Base-by-base conservation (phyloP, 1,139 yeast genomes). In the Meyerozyma guilliermondii region DNA sequence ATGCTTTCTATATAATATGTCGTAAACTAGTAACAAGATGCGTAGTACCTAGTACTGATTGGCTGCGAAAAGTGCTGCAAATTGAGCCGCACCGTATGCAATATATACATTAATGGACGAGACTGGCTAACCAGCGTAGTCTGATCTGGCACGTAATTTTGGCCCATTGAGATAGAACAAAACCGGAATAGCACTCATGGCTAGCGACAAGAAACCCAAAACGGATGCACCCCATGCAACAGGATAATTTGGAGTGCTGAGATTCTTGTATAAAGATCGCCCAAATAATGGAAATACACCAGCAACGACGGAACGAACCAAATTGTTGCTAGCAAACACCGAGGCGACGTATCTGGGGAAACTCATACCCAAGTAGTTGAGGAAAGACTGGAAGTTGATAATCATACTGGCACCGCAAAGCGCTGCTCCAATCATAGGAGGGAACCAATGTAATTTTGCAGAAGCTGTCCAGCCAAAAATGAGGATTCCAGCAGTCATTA, bases 161-260 rank as follows among this genome's bases (percentile, higher is more conserved):
- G 65, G 62, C 20, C 68, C 68, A 34, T 60, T 55, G 30, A 52
- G 35, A 40, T 57, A 58, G 44, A 63, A 61, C 29, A 77, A 55
- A 50, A 80, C 76, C 1, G 94, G 92, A 43, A 83, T 81, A 1
- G 86, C 84, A 41, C 82, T 70, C 77, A 85, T 69, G 0, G 65
- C 73, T 7, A 78, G 46, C 0, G 82, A 69, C 29, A 82, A 56
- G 53, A 81, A 76, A 0, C 78, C 88, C 41, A 83, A 58, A 2
- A 82, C 46, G 27, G 76, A 68, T 3, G 78, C 65, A 4, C 87
- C 91, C 88, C 89, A 83, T 0, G 86, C 89, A 48, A 81, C 65
- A 1, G 69, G 71, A 45, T 54, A 62, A 27, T 60, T 60, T 1
- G 59, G 54, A 10, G 61, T 60, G 23, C 60, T 60, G 35, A 64